Percentiles rank a stretch among this genome's conserved stretches.
Evolutionary conservation across 768 basidiomycete species (phyloP).

Genomic region (Trametes cinnabarina): DNA sequence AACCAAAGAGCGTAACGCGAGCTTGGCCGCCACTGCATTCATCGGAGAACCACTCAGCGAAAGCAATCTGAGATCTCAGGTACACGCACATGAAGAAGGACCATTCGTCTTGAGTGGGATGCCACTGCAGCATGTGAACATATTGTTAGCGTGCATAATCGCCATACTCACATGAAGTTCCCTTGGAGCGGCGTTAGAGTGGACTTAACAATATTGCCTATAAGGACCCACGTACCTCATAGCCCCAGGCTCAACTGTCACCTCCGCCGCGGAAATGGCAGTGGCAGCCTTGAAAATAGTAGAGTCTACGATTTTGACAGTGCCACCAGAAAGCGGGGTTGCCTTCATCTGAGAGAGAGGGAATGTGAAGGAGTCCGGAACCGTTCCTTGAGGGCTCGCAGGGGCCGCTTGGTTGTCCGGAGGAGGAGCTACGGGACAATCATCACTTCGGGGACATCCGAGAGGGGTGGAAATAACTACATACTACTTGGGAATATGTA

Average conservation of each 20-base stretch:
- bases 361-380: conserved; percentile 45
- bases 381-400: conserved; percentile 41
- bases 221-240: conserved; percentile 45
- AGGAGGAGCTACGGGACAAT: conserved; percentile 32
- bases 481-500: conserved; percentile 33
- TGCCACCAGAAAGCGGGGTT: conserved; percentile 46
- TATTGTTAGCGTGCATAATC: neutral
- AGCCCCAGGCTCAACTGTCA: conserved; percentile 55
- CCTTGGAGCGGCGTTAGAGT: conserved; percentile 27
- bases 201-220: neutral
- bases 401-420: conserved; percentile 35
- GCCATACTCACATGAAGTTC: conserved; percentile 50
- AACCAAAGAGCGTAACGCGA: conserved; percentile 43
- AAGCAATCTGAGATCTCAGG: neutral
- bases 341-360: conserved; percentile 45
- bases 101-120: conserved; percentile 67
- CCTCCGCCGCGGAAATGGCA: conserved; percentile 51
- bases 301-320: conserved; percentile 49
- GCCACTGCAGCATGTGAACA: conserved; percentile 46
- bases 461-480: conserved; percentile 8
- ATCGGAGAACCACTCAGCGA: neutral
- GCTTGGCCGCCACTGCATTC: conserved; percentile 36
- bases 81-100: conserved; percentile 50
- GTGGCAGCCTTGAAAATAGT: conserved; percentile 47
- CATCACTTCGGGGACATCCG: neutral